phyloP scores from a whole-genome alignment of 257 asterid genomes.

The Penstemon barbatus region DNA sequence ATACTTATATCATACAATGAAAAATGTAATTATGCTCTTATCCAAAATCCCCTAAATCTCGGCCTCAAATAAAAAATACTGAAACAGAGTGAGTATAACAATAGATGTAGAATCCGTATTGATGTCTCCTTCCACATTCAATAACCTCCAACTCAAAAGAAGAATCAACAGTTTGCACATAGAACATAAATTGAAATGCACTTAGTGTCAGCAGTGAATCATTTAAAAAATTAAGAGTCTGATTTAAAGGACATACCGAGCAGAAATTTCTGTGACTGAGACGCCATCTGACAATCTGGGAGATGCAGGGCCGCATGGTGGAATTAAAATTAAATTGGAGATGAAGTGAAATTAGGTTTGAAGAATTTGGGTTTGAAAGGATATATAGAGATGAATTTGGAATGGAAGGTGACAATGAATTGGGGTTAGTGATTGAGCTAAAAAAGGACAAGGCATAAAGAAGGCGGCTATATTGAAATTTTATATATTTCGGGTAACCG shows the following conservation, averaged over 20 bases:
- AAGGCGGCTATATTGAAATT: slow-evolving; percentile 16
- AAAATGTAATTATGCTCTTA: no score
- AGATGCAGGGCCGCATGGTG: slow-evolving; percentile 55
- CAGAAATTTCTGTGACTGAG: slow-evolving; percentile 36
- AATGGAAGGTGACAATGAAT: background rate
- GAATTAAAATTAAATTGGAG: slow-evolving; percentile 8
- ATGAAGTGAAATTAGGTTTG: background rate
- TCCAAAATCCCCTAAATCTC: no score
- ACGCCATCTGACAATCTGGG: slow-evolving; percentile 45
- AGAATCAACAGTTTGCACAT: background rate
- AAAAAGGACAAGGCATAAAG: background rate
- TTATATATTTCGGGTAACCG: background rate
- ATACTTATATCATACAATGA: no score
- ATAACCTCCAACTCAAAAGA: background rate
- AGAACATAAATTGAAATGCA: no score
- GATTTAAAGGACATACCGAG: slow-evolving; percentile 40
- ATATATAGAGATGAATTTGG: background rate
- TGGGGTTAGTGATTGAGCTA: background rate
- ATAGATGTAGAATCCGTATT: background rate
- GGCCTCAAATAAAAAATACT: no score
- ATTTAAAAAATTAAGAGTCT: no score
- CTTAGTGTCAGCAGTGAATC: no score
- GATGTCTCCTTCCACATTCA: slow-evolving; percentile 5
- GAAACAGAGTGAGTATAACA: no score
- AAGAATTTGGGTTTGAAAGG: background rate